Percentiles rank a stretch among this genome's conserved stretches.
phyloP scores from a whole-genome alignment of 2,329 filamentous ascomycete genomes.

The Shiraia sp. region DNA sequence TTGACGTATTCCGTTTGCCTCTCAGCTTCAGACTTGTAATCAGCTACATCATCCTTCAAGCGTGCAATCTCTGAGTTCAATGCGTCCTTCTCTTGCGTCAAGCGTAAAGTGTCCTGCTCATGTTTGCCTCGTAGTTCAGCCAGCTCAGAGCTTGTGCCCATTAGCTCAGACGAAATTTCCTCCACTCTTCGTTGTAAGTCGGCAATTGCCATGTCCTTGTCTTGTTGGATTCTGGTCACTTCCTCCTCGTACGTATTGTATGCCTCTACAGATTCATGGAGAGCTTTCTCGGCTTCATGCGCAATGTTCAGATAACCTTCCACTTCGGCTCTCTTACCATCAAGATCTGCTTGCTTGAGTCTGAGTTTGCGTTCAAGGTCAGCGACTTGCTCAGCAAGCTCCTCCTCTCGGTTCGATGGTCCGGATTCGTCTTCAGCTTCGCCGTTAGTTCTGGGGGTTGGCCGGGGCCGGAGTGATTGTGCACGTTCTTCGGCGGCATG shows the following conservation, averaged over 20 bases:
- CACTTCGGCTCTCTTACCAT: conserved; percentile 77
- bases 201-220: conserved; percentile 78
- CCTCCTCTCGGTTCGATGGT: conserved; percentile 68
- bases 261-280: conserved; percentile 76
- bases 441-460: conserved; percentile 63
- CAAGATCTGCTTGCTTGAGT: conserved; percentile 76
- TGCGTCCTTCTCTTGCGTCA: conserved; percentile 80
- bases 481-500: conserved; percentile 87
- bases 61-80: conserved; percentile 79
- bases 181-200: conserved; percentile 83
- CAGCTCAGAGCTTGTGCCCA: conserved; percentile 79
- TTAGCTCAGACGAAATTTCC: conserved; percentile 81
- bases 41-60: conserved; percentile 81
- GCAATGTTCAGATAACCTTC: conserved; percentile 90
- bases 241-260: conserved; percentile 76
- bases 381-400: conserved; percentile 79
- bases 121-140: conserved; percentile 79
- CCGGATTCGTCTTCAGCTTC: conserved; percentile 55
- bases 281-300: conserved; percentile 82
- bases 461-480: conserved; percentile 78
- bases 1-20: conserved; percentile 91
- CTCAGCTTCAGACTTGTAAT: conserved; percentile 76
- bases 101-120: conserved; percentile 69
- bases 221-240: conserved; percentile 72
- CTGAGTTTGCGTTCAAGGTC: conserved; percentile 89